phyloP scores from a whole-genome alignment of 129 eudicot species.

The Flaveria linearis region DNA sequence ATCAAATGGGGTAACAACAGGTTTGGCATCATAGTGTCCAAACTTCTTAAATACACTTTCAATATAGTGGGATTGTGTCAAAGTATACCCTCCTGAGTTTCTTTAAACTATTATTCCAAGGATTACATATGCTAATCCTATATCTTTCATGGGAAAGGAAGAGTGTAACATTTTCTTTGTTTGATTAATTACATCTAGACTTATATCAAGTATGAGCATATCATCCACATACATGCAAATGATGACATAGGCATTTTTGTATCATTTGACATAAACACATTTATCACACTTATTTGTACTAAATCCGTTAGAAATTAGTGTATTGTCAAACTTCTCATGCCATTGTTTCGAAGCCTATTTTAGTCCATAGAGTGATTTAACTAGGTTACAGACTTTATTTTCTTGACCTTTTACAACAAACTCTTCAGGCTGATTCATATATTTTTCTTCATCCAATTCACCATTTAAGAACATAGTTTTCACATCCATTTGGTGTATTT shows the following conservation, averaged over 20 bases:
- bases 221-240: background rate
- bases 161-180: background rate
- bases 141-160: background rate
- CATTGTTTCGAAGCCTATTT: background rate
- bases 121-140: background rate
- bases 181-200: background rate
- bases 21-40: background rate
- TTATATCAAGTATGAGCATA: background rate
- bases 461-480: background rate
- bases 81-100: background rate
- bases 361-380: background rate
- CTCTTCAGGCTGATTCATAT: background rate
- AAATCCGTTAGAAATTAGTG: background rate
- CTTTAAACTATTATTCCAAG: background rate
- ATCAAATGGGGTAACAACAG: constrained; percentile 1
- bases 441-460: background rate
- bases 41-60: background rate
- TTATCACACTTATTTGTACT: background rate
- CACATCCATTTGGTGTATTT: background rate
- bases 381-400: background rate
- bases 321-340: background rate
- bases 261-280: constrained; percentile 3
- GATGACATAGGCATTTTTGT: background rate
- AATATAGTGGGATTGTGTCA: background rate
- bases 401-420: background rate